These are phyloP conservation scores for Cardamine chenopodiifolia DNA, from an alignment of 345 rosid species.

Conservation along the genomic window DNA sequence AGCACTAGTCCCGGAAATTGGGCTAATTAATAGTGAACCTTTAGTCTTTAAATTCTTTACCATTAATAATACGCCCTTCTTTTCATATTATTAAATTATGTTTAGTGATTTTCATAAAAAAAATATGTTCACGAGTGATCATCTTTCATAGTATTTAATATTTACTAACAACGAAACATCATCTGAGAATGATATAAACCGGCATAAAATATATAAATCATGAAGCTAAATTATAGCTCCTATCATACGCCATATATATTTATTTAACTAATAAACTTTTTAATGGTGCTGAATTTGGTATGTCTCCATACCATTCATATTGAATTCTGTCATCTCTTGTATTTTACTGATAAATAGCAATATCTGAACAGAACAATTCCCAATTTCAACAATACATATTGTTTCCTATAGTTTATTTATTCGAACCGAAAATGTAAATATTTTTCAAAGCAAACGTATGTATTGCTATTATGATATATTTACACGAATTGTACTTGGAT, in stretches of 20 bases:
- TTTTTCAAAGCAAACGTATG: not conserved
- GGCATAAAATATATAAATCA: slow-evolving; percentile 4
- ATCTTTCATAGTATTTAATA: not conserved
- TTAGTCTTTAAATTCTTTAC: slow-evolving; percentile 31
- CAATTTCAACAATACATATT: not conserved
- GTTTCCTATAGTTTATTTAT: not conserved
- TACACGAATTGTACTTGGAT: slow-evolving; percentile 1
- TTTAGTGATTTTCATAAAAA: slow-evolving; percentile 2
- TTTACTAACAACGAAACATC: not conserved
- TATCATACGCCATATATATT: not conserved
- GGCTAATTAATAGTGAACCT: slow-evolving; percentile 30
- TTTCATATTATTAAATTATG: slow-evolving; percentile 3
- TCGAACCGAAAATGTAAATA: not conserved
- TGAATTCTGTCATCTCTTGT: not conserved
- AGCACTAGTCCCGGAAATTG: slow-evolving; percentile 42
- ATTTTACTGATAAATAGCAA: not conserved
- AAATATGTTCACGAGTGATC: slow-evolving; percentile 6
- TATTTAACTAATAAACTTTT: not conserved
- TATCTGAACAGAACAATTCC: not conserved
- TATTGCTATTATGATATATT: not conserved
- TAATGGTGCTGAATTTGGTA: slow-evolving; percentile 7
- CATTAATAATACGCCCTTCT: slow-evolving; percentile 21
- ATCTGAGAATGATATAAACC: slow-evolving; percentile 23
- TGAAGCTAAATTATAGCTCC: slow-evolving; percentile 15
- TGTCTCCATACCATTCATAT: not conserved